These are phyloP conservation scores for Amanita rimosa DNA, from an alignment of 768 basidiomycete genomes.

Conservation along the genomic window DNA sequence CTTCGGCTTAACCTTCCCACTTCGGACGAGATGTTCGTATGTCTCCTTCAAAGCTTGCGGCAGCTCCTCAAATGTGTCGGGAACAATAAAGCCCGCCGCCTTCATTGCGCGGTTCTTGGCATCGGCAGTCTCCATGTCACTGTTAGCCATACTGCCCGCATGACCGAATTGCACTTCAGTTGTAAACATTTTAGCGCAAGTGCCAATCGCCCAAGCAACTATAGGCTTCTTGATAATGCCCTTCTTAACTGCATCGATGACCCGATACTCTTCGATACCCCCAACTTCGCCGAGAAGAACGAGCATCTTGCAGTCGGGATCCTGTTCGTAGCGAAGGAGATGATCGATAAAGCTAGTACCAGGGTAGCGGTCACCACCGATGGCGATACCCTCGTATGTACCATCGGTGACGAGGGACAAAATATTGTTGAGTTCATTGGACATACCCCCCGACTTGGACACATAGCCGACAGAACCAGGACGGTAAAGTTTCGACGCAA, in stretches of 20 bases:
- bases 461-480: constrained; percentile 97
- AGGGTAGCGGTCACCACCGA: constrained; percentile 98
- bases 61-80: constrained; percentile 95
- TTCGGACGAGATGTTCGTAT: constrained; percentile 69
- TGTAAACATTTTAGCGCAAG: constrained; percentile 99
- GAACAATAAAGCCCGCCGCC: constrained; percentile 91
- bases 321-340: constrained; percentile 92
- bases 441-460: constrained; percentile 99
- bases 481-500: constrained; percentile 96
- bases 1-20: constrained; percentile 57
- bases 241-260: constrained; percentile 92
- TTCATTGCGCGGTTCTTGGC: constrained; percentile 96
- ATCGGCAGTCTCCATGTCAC: constrained; percentile 93
- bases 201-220: constrained; percentile 99
- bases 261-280: constrained; percentile 97
- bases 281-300: constrained; percentile 98
- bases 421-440: constrained; percentile 99
- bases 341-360: constrained; percentile 99
- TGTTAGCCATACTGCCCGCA: constrained; percentile 97
- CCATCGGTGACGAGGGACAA: constrained; percentile 93
- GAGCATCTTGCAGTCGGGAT: constrained; percentile 98
- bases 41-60: constrained; percentile 76
- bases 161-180: constrained; percentile 99
- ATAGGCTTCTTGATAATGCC: constrained; percentile 97
- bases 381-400: constrained; percentile 99